Percentiles rank a stretch among this genome's conserved stretches.
phyloP scores from a whole-genome alignment of 1,284 basidiomycete species.

The Leccinum fuscescens region DNA sequence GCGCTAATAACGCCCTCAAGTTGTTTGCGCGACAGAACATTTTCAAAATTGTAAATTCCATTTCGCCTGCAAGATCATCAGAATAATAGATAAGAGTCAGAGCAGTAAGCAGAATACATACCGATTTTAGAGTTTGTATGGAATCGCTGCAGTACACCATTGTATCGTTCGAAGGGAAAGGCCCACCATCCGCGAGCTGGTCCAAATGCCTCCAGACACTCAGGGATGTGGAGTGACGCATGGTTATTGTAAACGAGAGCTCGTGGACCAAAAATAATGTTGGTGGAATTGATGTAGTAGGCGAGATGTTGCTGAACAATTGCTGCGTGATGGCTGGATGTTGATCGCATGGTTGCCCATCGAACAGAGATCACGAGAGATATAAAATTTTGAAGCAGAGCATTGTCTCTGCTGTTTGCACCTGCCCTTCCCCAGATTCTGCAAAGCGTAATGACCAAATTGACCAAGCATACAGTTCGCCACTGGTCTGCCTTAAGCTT shows the following conservation, averaged over 20 bases:
- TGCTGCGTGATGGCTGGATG: not conserved
- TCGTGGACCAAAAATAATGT: too few species aligned
- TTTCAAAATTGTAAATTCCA: not conserved
- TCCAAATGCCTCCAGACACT: not conserved
- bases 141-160: not conserved
- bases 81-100: not conserved
- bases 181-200: not conserved
- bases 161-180: not conserved
- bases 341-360: not conserved
- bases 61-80: not conserved
- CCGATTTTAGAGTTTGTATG: not conserved
- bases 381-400: not conserved
- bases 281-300: too few species aligned
- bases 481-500: conserved; percentile 12
- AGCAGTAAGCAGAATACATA: not conserved
- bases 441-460: not conserved
- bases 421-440: conserved; percentile 7
- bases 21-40: not conserved
- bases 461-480: not conserved
- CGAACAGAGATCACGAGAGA: not conserved
- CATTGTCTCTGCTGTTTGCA: not conserved
- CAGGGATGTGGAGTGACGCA: not conserved
- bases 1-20: too few species aligned
- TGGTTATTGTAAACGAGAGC: not conserved
- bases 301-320: not conserved